Evolutionary conservation across 768 basidiomycete species (phyloP).

Genomic region (Daedalea quercina): DNA sequence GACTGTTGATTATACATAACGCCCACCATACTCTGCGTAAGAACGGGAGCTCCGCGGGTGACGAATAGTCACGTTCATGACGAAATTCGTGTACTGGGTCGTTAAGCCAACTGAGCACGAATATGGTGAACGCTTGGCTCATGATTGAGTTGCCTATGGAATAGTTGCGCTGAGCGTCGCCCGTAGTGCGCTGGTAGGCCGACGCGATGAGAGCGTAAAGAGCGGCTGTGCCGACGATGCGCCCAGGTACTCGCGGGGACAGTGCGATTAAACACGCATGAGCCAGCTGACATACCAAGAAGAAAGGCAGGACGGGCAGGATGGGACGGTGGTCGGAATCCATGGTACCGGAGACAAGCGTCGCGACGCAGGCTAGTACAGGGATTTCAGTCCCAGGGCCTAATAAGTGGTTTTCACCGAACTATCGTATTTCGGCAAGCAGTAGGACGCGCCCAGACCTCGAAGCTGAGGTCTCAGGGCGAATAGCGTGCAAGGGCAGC

Average conservation of each 20-base stretch:
- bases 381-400: too few species aligned
- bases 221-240: not conserved
- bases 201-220: not conserved
- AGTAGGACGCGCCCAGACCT: too few species aligned
- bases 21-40: conserved; percentile 1
- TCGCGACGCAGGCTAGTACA: too few species aligned
- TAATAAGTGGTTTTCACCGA: too few species aligned
- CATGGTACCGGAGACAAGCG: not conserved
- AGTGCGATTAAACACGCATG: not conserved
- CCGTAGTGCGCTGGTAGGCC: not conserved
- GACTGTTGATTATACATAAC: not conserved
- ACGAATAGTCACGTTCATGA: not conserved
- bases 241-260: not conserved
- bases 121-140: not conserved
- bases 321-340: not conserved
- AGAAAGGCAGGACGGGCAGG: not conserved
- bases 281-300: not conserved
- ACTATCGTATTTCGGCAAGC: too few species aligned
- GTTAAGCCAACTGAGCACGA: not conserved
- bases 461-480: too few species aligned
- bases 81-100: conserved; percentile 3
- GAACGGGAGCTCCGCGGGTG: conserved; percentile 1
- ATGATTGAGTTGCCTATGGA: not conserved
- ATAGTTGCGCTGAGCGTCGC: not conserved
- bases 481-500: too few species aligned